phyloP scores from a whole-genome alignment of 2,329 filamentous ascomycete genomes.

The Fusarium subglutinans region DNA sequence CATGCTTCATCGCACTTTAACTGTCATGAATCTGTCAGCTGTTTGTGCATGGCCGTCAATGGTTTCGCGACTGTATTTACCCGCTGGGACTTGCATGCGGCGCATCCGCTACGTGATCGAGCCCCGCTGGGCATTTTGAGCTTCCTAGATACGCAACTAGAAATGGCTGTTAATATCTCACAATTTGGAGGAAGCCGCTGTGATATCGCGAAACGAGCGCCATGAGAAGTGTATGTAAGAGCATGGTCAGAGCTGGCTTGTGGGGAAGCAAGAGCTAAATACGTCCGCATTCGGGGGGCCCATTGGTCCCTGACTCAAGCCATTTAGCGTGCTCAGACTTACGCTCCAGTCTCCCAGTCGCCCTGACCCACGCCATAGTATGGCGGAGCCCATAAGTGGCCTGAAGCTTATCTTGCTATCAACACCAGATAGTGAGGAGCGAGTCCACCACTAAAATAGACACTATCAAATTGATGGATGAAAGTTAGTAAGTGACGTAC shows the following conservation, averaged over 20 bases:
- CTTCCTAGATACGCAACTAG: fast-evolving
- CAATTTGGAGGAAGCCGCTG: fast-evolving
- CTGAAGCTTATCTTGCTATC: background rate
- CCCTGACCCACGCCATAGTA: background rate
- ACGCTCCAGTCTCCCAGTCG: background rate
- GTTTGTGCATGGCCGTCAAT: background rate
- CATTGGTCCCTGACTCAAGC: background rate
- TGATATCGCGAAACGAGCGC: fast-evolving
- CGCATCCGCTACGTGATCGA: background rate
- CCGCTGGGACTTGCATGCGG: background rate
- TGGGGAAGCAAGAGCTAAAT: background rate
- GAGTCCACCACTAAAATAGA: fast-evolving
- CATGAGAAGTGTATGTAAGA: background rate
- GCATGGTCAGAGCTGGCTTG: background rate
- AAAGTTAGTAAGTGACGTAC: no score
- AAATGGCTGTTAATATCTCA: fast-evolving
- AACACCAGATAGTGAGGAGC: fast-evolving
- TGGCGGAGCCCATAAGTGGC: fast-evolving
- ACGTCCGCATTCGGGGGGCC: background rate
- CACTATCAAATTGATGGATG: no score
- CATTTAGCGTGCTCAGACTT: background rate
- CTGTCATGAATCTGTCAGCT: background rate
- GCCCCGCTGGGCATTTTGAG: background rate
- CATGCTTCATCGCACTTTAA: background rate
- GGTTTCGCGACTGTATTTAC: background rate